Conservation (phyloP, 2,329 filamentous ascomycete genomes). For the Colletotrichum siamense region DNA sequence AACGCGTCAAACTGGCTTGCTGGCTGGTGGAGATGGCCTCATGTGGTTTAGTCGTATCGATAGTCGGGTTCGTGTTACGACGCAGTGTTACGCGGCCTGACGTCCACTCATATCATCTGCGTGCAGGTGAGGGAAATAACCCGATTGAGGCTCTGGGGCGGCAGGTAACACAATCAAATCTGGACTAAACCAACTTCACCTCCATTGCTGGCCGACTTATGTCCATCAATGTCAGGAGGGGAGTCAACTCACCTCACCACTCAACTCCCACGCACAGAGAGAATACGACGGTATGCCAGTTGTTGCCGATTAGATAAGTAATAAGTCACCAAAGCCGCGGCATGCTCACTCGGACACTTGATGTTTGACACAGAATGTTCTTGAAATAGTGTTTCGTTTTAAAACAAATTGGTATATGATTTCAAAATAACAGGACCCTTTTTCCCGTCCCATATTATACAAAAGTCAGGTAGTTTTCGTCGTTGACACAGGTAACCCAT, state of each 20-base stretch:
- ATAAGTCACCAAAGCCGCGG: neutral
- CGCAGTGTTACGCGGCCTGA: neutral
- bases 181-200: neutral
- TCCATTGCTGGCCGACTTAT: too few relatives aligned
- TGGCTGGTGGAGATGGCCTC: neutral
- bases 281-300: too few relatives aligned
- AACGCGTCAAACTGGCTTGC: neutral
- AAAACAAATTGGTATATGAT: neutral
- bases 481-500: neutral
- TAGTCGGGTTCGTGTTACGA: neutral
- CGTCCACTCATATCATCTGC: neutral
- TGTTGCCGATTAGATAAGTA: too few relatives aligned
- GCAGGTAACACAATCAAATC: neutral
- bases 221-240: too few relatives aligned
- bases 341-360: fast-evolving
- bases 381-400: neutral
- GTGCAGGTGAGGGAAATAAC: neutral
- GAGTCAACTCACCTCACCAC: too few relatives aligned
- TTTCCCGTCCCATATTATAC: neutral
- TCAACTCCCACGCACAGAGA: too few relatives aligned
- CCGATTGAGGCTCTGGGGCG: neutral
- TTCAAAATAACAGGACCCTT: neutral
- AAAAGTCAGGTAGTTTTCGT: neutral
- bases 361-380: neutral
- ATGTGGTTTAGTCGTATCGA: neutral